These are phyloP conservation scores for Viola pubescens DNA, from an alignment of 441 rosid species.

Conservation along the genomic window DNA sequence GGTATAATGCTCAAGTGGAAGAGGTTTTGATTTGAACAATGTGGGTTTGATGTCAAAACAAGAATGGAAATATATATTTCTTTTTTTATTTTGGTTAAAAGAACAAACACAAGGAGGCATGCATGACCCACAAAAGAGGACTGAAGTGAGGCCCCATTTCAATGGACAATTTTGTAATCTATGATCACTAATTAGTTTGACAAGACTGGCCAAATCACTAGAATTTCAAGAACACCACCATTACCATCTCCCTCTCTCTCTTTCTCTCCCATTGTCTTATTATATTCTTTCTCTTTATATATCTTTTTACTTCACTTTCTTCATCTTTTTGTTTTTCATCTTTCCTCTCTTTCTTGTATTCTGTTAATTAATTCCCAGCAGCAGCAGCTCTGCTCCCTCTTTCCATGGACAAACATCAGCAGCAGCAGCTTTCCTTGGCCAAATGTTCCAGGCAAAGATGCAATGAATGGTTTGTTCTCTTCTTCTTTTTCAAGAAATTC, in stretches of 20 bases:
- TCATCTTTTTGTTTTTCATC: constrained; percentile 7
- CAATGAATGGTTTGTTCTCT: constrained; percentile 70
- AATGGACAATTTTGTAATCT: constrained; percentile 42
- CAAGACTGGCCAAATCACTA: constrained; percentile 33
- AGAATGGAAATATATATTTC: no score
- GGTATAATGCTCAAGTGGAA: background rate
- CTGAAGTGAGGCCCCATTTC: constrained; percentile 22
- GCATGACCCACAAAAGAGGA: constrained; percentile 44
- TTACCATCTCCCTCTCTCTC: constrained; percentile 25
- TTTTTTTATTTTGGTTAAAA: background rate
- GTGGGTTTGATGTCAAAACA: background rate
- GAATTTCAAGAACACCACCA: constrained; percentile 29
- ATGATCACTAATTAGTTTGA: constrained; percentile 29
- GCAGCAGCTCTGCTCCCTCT: background rate
- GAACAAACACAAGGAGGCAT: background rate
- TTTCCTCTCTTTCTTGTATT: background rate
- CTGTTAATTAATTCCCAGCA: background rate
- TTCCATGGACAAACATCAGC: constrained; percentile 56
- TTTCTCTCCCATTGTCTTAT: background rate
- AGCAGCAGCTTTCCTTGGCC: constrained; percentile 61
- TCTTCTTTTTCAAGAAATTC: background rate
- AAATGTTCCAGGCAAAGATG: constrained; percentile 75
- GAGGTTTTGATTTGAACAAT: constrained; percentile 4
- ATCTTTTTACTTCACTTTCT: constrained; percentile 20
- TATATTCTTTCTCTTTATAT: constrained; percentile 12